Base-by-base conservation (phyloP, 352 stramenopile genomes). In the Phytophthora pini region DNA sequence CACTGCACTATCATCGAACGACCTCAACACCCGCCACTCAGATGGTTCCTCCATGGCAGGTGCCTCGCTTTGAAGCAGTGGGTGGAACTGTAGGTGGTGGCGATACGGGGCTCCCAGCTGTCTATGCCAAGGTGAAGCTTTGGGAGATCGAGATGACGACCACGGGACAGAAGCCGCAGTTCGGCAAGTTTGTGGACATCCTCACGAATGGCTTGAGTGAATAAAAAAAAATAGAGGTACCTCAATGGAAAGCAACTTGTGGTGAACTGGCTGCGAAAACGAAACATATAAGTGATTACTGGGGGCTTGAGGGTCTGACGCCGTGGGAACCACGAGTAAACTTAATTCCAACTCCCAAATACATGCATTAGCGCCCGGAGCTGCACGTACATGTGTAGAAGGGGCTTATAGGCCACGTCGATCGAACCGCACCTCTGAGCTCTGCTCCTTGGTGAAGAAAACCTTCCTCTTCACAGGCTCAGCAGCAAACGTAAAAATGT, bases 91-190 rank as follows among this genome's bases (percentile, higher is more conserved):
- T 17, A 3, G 58, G 58, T 9, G 58, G 43, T 5, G 48, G 6
- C 2, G 41, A 58, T 31, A 54, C 31, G 13, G 55, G 20, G 4
- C 43, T 54, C 3, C 58, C 58, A 10, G 11, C 32, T 22, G 59
- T 43, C n/a, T 41, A 51, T 31, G 49, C 22, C 7, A 44, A 50
- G 17, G 34, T 39, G 15, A 45, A 32, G 2, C 59, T 49, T 7
- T 68, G 60, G 60, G 60, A 68, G 12, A 51, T 68, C 17, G 17
- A 5, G 4, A 29, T 68, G 13, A 22, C 36, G 1, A 62, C 26
- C 17, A 3, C 27, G 11, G 24, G n/a, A 20, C 60, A 68, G 10
- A 53, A n/a, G 24, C 39, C 58, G 1, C 58, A 65, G 49, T 60
- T 48, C 39, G 17, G 29, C n/a, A 65, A 65, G 22, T 27, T 65